These are phyloP conservation scores for Aspergillus fijiensis DNA, from an alignment of 2,329 filamentous ascomycete genomes.

Conservation along the genomic window DNA sequence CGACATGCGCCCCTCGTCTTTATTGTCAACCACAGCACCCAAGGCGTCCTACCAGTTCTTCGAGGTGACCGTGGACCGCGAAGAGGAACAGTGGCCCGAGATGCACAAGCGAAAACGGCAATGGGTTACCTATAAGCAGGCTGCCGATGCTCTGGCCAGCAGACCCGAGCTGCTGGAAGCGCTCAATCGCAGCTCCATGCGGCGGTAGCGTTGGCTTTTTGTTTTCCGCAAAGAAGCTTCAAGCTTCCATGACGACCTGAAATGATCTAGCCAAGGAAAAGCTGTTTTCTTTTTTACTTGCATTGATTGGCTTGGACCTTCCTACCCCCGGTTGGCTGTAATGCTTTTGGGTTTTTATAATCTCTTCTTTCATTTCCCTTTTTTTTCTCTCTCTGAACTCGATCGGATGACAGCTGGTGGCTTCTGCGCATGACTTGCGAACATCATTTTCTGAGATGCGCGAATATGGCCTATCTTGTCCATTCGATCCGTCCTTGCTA, in stretches of 20 bases:
- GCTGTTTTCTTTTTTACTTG: constrained; percentile 11
- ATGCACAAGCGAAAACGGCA: constrained; percentile 83
- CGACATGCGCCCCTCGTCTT: constrained; percentile 66
- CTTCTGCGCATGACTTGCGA: constrained; percentile 21
- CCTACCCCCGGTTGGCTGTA: constrained; percentile 18
- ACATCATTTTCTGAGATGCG: not conserved
- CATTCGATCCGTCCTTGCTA: not conserved
- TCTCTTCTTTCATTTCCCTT: constrained; percentile 10
- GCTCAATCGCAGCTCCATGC: constrained; percentile 74
- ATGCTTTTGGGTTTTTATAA: constrained; percentile 17
- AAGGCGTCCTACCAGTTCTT: constrained; percentile 63
- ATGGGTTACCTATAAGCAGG: constrained; percentile 85
- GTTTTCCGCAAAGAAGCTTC: not conserved
- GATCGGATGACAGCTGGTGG: constrained; percentile 20
- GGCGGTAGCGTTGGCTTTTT: constrained; percentile 38
- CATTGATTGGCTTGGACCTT: constrained; percentile 9
- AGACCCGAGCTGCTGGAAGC: constrained; percentile 88
- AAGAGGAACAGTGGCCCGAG: constrained; percentile 90
- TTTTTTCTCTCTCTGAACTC: constrained; percentile 18
- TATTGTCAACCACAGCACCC: constrained; percentile 60
- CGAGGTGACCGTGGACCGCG: constrained; percentile 82
- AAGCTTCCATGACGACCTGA: constrained; percentile 24
- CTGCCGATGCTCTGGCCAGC: constrained; percentile 70
- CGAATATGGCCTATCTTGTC: not conserved
- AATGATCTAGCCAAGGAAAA: constrained; percentile 22